Evolutionary conservation across 2,329 filamentous ascomycete species (phyloP).

Genomic region (Fusarium paranaense): DNA sequence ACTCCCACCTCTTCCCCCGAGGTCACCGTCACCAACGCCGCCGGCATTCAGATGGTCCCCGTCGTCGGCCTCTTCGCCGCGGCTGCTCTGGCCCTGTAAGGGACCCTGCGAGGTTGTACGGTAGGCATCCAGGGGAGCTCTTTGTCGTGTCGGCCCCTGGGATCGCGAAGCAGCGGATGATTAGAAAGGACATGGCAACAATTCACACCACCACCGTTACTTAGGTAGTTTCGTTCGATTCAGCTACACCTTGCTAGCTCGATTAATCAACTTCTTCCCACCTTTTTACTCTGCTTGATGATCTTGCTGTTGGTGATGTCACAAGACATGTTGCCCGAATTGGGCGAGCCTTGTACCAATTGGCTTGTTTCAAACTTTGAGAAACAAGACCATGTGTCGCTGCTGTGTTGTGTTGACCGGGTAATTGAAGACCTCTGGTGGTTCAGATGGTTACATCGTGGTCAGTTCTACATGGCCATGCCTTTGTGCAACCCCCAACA

Average conservation of each 20-base stretch:
- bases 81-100: conserved; percentile 39
- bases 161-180: conserved; percentile 24
- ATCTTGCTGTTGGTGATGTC: not conserved
- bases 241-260: not conserved
- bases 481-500: not conserved
- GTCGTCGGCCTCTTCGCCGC: conserved; percentile 38
- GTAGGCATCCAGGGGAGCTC: not conserved
- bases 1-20: conserved; percentile 14
- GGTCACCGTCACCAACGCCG: conserved; percentile 30
- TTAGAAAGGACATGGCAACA: conserved; percentile 26
- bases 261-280: not conserved
- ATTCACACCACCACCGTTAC: not conserved
- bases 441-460: not conserved
- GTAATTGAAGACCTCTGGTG: not conserved
- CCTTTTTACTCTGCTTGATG: not conserved
- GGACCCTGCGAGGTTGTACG: not conserved
- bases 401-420: not conserved
- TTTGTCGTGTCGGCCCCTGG: conserved; percentile 24
- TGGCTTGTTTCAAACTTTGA: not conserved
- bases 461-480: not conserved
- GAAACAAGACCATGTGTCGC: not conserved
- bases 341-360: not conserved
- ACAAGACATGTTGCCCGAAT: not conserved
- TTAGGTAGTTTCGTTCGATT: conserved; percentile 10
- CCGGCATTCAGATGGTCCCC: conserved; percentile 32